Evolutionary conservation across 108 stramenopile species (phyloP).

Genomic region (Mayamaea pseudoterrestris): DNA sequence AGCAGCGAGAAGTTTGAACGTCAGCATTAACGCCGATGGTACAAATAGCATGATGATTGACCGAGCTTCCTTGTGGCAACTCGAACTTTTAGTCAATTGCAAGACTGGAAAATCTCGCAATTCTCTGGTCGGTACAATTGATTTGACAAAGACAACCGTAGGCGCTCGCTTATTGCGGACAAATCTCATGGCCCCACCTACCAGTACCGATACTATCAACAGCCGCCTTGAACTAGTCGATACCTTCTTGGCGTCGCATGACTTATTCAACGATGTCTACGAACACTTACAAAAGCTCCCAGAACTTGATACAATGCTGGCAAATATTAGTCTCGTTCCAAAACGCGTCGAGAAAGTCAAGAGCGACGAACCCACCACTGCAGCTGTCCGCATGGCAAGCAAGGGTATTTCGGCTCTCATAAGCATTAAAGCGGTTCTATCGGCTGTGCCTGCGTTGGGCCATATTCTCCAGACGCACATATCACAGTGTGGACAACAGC

Average conservation of each 20-base stretch:
- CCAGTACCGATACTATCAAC: constrained; percentile 61
- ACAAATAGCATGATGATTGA: constrained; percentile 62
- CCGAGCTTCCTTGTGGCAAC: constrained; percentile 55
- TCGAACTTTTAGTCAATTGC: constrained; percentile 74
- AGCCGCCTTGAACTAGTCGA: constrained; percentile 80
- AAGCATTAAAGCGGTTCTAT: constrained; percentile 69
- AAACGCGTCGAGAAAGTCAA: constrained; percentile 21
- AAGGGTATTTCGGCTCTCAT: constrained; percentile 78
- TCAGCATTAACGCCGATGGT: constrained; percentile 57
- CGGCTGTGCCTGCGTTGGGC: constrained; percentile 52
- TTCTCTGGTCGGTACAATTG: constrained; percentile 65
- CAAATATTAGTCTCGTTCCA: constrained; percentile 59
- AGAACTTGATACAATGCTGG: constrained; percentile 74
- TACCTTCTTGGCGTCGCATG: constrained; percentile 59
- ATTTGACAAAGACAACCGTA: constrained; percentile 80
- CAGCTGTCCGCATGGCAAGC: constrained; percentile 52
- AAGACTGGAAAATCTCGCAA: constrained; percentile 54
- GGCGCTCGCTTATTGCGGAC: constrained; percentile 67
- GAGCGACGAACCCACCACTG: constrained; percentile 9
- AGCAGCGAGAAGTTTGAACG: constrained; percentile 28
- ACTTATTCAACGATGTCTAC: constrained; percentile 74
- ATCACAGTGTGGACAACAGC: constrained; percentile 14
- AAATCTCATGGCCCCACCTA: constrained; percentile 79
- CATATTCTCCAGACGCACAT: constrained; percentile 52
- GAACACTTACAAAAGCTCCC: constrained; percentile 70